Evolutionary conservation across 768 basidiomycete species (phyloP), one percentile per base, ranked within the genome.

Genomic region (Rhodotorula toruloides): DNA sequence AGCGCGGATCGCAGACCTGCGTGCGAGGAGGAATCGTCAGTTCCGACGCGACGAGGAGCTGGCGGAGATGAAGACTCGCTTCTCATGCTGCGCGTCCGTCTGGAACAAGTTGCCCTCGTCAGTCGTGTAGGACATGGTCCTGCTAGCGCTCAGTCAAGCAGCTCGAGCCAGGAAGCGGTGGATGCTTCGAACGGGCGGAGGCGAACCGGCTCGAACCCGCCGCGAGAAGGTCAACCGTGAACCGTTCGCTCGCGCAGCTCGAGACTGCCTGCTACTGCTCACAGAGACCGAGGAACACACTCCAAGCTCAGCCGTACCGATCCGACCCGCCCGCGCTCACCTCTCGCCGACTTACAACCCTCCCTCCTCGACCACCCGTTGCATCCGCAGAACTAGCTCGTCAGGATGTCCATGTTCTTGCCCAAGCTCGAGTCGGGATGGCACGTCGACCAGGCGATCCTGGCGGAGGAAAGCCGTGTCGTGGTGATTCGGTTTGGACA

Each of bases 371-470:
- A 11, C 47, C 55, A 22, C 47, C 48, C n/a, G 46, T 31, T 11
- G 22, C 46, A 25, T n/a, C 46, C 37, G 3, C 32, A 13, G 11
- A 13, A 31, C 13, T 19, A 25, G 1, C 34, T 2, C 32, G 14
- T 8, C 29, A 42, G 40, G 14, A 69, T 69, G 68, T 59, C 63
- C n/a, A 58, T 58, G 32, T 72, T 72, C 61, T 63, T 72, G 6
- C 71, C 71, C 0, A 53, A 61, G 3, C 67, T 72, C 52, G 60
- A 68, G 32, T 61, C 63, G 0, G 79, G 92, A 44, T 97, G 94
- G 94, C 96, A 99, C 76, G 96, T 99, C 67, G 96, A 99, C 76
- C 93, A 97, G 77, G 91, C 96, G 13, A 98, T 99, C 78, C 90
- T 96, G 72, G 93, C 91, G 0, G 96, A 99, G 78, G 96, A 99